These are phyloP conservation scores for Sclerotinia minor DNA, from an alignment of 2,329 filamentous ascomycete genomes.

Conservation along the genomic window DNA sequence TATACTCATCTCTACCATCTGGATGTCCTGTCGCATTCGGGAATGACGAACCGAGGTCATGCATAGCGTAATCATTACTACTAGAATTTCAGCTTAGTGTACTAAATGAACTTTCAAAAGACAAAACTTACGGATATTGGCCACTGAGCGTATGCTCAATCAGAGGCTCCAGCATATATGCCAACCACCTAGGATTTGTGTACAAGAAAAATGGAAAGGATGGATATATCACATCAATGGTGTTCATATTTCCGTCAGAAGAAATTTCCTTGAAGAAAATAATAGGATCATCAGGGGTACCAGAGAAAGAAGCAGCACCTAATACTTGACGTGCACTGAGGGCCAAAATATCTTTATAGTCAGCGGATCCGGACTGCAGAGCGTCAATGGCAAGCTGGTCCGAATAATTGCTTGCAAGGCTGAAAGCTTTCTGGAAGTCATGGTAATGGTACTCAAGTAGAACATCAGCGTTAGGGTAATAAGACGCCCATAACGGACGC, in stretches of 20 bases:
- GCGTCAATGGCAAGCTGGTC: slow-evolving; percentile 69
- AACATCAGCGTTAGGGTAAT: slow-evolving; percentile 63
- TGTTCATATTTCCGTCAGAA: slow-evolving; percentile 81
- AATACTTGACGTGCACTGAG: slow-evolving; percentile 78
- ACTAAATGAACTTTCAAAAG: background rate
- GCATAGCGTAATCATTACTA: slow-evolving; percentile 74
- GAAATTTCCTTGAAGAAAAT: slow-evolving; percentile 85
- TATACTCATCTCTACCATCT: slow-evolving; percentile 63
- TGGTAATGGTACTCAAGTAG: slow-evolving; percentile 74
- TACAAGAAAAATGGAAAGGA: slow-evolving; percentile 85
- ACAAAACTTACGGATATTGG: slow-evolving; percentile 62
- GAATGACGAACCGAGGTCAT: slow-evolving; percentile 71
- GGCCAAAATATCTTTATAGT: slow-evolving; percentile 75
- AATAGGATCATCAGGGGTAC: slow-evolving; percentile 69
- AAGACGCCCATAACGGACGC: slow-evolving; percentile 77
- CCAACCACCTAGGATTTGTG: slow-evolving; percentile 78
- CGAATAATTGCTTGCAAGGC: slow-evolving; percentile 72
- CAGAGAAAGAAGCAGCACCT: slow-evolving; percentile 74
- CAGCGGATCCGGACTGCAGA: slow-evolving; percentile 69
- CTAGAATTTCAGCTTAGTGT: background rate
- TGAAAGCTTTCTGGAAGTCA: slow-evolving; percentile 65
- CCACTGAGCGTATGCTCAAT: slow-evolving; percentile 80
- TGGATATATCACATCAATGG: slow-evolving; percentile 85
- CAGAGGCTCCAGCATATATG: slow-evolving; percentile 75
- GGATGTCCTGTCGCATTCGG: slow-evolving; percentile 75